Conservation (phyloP, 441 rosid genomes). For the Manihot esculenta region DNA sequence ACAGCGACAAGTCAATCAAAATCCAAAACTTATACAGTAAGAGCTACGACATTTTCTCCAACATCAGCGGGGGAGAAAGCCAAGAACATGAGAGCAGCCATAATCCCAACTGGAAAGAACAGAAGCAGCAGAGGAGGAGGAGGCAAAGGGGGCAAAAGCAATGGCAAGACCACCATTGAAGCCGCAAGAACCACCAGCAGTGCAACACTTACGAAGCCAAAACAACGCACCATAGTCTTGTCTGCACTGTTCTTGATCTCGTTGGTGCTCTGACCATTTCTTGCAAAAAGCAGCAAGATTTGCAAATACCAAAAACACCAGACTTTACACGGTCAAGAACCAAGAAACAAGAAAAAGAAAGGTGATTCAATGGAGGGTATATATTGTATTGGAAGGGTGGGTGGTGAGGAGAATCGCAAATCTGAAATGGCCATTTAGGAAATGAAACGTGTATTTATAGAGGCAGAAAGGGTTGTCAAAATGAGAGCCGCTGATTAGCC, state of each 20-base stretch:
- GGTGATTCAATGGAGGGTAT: no score
- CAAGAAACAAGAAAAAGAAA: neutral
- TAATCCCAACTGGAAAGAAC: constrained; percentile 50
- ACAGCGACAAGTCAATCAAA: neutral
- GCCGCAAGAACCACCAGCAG: constrained; percentile 33
- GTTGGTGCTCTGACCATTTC: constrained; percentile 26
- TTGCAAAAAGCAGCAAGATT: constrained; percentile 10
- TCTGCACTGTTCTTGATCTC: neutral
- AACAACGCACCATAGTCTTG: constrained; percentile 31
- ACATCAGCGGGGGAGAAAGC: constrained; percentile 40
- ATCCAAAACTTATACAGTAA: neutral
- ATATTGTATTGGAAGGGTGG: no score
- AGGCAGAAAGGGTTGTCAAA: neutral
- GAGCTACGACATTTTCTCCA: constrained; percentile 14
- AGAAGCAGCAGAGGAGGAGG: constrained; percentile 53
- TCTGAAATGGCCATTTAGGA: neutral
- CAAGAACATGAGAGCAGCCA: constrained; percentile 55
- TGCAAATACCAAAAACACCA: neutral
- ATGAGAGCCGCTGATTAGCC: neutral
- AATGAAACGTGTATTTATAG: constrained; percentile 7
- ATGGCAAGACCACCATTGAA: constrained; percentile 41
- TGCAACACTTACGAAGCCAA: constrained; percentile 26
- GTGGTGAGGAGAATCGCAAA: no score
- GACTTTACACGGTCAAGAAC: neutral
- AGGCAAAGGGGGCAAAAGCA: constrained; percentile 50